Evolutionary conservation across 2,329 filamentous ascomycete genomes (phyloP).

Genomic region (Teratosphaeria gauchensis): DNA sequence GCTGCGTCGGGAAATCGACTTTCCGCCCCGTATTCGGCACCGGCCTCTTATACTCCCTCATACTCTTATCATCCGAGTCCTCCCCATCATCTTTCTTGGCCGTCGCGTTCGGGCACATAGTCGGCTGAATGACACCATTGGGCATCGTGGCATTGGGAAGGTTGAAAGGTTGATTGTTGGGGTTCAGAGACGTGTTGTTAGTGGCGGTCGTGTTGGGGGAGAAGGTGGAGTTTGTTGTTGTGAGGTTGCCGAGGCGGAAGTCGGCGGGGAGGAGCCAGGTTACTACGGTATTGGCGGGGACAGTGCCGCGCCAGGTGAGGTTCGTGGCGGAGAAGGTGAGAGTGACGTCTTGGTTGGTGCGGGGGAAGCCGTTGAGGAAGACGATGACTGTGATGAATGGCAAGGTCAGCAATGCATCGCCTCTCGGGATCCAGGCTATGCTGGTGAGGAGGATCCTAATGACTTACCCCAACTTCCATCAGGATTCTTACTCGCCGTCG

Average conservation of each 20-base stretch:
- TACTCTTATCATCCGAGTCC: neutral
- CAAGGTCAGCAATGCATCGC: no score
- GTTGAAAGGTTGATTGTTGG: neutral
- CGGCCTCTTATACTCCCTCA: neutral
- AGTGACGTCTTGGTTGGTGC: neutral
- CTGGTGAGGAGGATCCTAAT: constrained; percentile 16
- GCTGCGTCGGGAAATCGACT: neutral
- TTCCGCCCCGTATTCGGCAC: neutral
- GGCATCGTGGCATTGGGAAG: neutral
- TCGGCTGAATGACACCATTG: neutral
- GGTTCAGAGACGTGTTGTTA: neutral
- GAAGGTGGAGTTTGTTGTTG: neutral
- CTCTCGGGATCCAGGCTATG: no score
- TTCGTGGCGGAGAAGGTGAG: neutral
- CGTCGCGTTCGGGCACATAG: neutral
- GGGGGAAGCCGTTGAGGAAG: neutral
- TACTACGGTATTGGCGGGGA: neutral
- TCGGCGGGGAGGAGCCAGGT: constrained; percentile 14
- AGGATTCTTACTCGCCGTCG: constrained; percentile 14
- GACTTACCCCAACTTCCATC: constrained; percentile 15
- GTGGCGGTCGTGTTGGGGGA: constrained; percentile 3
- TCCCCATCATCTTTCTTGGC: neutral
- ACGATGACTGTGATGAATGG: neutral
- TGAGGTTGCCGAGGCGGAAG: neutral
- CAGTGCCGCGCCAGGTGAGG: neutral